Percentiles rank a stretch among this genome's conserved stretches.
phyloP scores from a whole-genome alignment of 2,329 filamentous ascomycete genomes.

The Colletotrichum caudatum region DNA sequence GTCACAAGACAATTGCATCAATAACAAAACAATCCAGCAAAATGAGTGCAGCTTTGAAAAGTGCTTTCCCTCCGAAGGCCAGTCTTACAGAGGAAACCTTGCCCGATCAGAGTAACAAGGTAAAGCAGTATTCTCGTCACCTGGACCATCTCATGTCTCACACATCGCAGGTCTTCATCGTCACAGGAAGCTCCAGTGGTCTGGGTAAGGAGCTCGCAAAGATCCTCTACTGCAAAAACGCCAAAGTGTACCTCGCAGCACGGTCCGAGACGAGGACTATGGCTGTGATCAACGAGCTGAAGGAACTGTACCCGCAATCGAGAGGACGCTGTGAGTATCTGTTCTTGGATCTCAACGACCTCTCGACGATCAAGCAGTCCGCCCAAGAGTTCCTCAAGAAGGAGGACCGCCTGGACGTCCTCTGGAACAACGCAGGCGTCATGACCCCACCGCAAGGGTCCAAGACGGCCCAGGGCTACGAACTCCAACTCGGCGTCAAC shows the following conservation, averaged over 20 bases:
- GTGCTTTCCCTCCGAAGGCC: slow-evolving; percentile 1
- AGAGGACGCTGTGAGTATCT: slow-evolving; percentile 53
- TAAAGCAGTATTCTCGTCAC: neutral
- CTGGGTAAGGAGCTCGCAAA: slow-evolving; percentile 60
- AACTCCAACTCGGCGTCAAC: slow-evolving; percentile 50
- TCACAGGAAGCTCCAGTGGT: slow-evolving; percentile 52
- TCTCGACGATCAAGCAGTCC: slow-evolving; percentile 45
- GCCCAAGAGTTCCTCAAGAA: slow-evolving; percentile 44
- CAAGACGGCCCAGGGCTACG: slow-evolving; percentile 51
- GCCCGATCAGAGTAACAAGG: slow-evolving; percentile 22
- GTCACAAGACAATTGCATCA: neutral
- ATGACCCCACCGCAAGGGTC: slow-evolving; percentile 53
- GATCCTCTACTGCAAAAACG: slow-evolving; percentile 62
- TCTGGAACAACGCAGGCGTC: slow-evolving; percentile 57
- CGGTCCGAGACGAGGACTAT: slow-evolving; percentile 46
- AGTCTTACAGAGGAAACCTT: slow-evolving; percentile 17
- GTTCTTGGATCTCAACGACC: slow-evolving; percentile 51
- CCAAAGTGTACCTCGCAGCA: slow-evolving; percentile 62
- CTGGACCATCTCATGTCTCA: neutral
- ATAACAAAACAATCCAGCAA: neutral
- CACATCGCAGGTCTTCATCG: slow-evolving; percentile 49
- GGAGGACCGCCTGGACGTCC: slow-evolving; percentile 50
- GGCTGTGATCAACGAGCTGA: slow-evolving; percentile 28
- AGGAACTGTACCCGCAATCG: slow-evolving; percentile 44
- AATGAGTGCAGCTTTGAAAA: neutral